Evolutionary conservation across 108 stramenopile species (phyloP), one percentile per base, ranked within the genome.

Genomic region (Stephanodiscus triporus): DNA sequence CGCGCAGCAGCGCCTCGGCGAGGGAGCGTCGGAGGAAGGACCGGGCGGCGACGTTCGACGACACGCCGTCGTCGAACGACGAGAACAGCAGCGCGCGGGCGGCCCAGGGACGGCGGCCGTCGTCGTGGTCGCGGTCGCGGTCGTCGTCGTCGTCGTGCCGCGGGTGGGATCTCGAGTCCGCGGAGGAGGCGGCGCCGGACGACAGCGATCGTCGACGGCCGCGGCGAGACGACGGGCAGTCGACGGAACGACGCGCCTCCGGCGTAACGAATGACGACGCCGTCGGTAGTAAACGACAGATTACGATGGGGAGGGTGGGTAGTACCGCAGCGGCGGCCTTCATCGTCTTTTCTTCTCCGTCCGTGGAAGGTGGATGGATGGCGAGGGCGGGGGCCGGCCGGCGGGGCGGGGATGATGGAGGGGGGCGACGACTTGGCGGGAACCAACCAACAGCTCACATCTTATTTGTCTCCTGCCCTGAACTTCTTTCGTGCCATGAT

Each of bases 31-130:
- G 85, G 4, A 92, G 70, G 65, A 92, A 89, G n/a, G 82, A 73
- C 29, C 80, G 67, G 24, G 88, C 90, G 19, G 56, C 51, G 16
- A 26, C 54, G 61, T 82, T 88, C 24, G 78, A 16, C 50, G 59
- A 26, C 22, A 95, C 50, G n/a, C 93, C 91, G 66, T 91, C 89
- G 19, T 76, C 76, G 59, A 89, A 89, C 29, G 93, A 94, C 4
- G 93, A 91, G 49, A 94, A 67, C 19, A 94, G 75, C 30, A 94
- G 62, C 17, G 80, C 80, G 32, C 71, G 40, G 1, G 63, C 57
- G 6, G 80, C 75, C 75, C 55, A 76, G 27, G 55, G 66, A 24
- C 17, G 14, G 24, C 27, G 17, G 4, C 49, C 47, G 2, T 17
- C 24, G 43, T 43, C 24, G 23, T 59, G 4, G 27, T 56, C 55